These are phyloP conservation scores for Paecilomyces formosus DNA, from an alignment of 2,329 filamentous ascomycete species.

Conservation along the genomic window DNA sequence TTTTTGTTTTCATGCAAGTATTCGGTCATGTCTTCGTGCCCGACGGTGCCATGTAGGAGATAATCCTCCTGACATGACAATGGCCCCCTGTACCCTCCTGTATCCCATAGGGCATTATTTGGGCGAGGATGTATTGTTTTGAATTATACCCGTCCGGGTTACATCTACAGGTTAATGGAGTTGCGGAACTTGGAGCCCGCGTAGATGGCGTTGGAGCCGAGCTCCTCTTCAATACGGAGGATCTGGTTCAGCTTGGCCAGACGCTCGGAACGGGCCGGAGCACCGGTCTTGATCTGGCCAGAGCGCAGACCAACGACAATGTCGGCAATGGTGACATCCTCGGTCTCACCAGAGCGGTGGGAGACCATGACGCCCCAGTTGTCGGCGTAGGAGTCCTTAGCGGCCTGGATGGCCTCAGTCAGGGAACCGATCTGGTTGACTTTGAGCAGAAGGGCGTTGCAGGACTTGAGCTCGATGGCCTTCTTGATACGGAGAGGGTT, in stretches of 20 bases:
- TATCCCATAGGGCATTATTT: neutral
- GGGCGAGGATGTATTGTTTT: neutral
- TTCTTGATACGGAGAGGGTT: slow-evolving; percentile 99
- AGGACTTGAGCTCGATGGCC: slow-evolving; percentile 97
- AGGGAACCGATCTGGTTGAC: slow-evolving; percentile 99
- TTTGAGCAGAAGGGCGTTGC: slow-evolving; percentile 97
- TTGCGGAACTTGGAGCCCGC: slow-evolving; percentile 89
- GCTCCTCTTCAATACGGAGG: slow-evolving; percentile 98
- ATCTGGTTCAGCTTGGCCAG: slow-evolving; percentile 99
- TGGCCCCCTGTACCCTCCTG: neutral
- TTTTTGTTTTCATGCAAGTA: neutral
- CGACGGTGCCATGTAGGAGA: neutral
- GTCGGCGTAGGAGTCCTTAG: slow-evolving; percentile 94
- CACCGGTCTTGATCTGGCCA: slow-evolving; percentile 98
- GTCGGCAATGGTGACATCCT: slow-evolving; percentile 98
- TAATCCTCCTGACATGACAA: neutral
- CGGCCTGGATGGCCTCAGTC: slow-evolving; percentile 97
- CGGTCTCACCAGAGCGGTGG: slow-evolving; percentile 97
- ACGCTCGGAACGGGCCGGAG: slow-evolving; percentile 92
- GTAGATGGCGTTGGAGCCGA: slow-evolving; percentile 84
- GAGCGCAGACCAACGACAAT: slow-evolving; percentile 94
- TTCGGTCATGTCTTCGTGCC: neutral
- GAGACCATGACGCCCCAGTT: slow-evolving; percentile 99
- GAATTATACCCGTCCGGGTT: slow-evolving; percentile 2
- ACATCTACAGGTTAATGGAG: slow-evolving; percentile 72